Conservation (phyloP, 306 rosid genomes). For the Rubus parviflorus region DNA sequence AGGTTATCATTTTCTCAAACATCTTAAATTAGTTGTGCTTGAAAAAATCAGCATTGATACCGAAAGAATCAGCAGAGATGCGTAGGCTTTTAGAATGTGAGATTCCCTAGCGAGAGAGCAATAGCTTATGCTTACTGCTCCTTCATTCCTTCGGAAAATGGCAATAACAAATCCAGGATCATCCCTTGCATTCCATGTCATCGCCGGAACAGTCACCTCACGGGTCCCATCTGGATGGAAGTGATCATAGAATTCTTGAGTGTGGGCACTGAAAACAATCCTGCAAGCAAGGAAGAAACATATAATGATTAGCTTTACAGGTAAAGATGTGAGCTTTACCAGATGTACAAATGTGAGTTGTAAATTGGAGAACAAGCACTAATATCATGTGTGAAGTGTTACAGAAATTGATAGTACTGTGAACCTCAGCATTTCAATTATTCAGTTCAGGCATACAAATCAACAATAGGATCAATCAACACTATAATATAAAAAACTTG, state of each 20-base stretch:
- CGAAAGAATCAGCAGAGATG: slow-evolving; percentile 36
- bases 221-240: slow-evolving; percentile 57
- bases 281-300: slow-evolving; percentile 33
- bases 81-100: slow-evolving; percentile 40
- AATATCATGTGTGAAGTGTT: background rate
- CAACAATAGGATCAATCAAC: slow-evolving; percentile 4
- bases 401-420: background rate
- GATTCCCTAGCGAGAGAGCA: slow-evolving; percentile 72
- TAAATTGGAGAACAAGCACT: background rate
- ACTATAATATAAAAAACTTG: background rate
- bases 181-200: slow-evolving; percentile 69
- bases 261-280: slow-evolving; percentile 66
- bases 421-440: background rate
- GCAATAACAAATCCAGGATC: slow-evolving; percentile 75
- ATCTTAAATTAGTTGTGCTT: slow-evolving; percentile 22
- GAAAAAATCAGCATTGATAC: slow-evolving; percentile 11
- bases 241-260: slow-evolving; percentile 37
- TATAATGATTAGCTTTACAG: slow-evolving; percentile 6
- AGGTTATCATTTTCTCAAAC: slow-evolving; percentile 13
- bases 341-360: background rate
- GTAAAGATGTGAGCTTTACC: slow-evolving; percentile 2
- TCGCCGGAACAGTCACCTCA: slow-evolving; percentile 65
- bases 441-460: background rate
- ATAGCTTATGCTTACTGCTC: slow-evolving; percentile 51
- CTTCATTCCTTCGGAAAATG: slow-evolving; percentile 48